These are phyloP conservation scores for Penicillium lividum DNA, from an alignment of 495 filamentous ascomycete genomes.

Conservation along the genomic window DNA sequence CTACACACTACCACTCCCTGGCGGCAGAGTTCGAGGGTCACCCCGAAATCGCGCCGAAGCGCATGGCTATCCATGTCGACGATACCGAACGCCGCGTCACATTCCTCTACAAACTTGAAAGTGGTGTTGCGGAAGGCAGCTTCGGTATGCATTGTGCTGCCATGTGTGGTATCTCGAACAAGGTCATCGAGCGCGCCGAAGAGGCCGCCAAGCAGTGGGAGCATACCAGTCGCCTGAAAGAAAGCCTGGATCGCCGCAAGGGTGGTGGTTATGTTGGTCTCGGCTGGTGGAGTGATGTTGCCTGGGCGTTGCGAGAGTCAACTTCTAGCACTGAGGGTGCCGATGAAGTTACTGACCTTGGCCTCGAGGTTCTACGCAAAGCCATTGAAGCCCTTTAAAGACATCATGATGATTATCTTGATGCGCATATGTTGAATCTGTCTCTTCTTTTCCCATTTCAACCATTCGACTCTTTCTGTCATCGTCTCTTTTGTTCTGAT, in stretches of 20 bases:
- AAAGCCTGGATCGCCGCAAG: conserved; percentile 79
- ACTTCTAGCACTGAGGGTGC: conserved; percentile 43
- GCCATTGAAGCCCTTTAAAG: conserved; percentile 75
- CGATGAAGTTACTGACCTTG: conserved; percentile 44
- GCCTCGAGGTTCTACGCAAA: conserved; percentile 69
- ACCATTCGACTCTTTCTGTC: not conserved
- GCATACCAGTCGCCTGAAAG: conserved; percentile 85
- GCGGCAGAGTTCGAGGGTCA: conserved; percentile 86
- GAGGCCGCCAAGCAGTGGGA: conserved; percentile 92
- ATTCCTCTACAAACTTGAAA: conserved; percentile 93
- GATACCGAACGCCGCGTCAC: conserved; percentile 80
- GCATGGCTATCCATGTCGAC: conserved; percentile 95
- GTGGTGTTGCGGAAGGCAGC: conserved; percentile 93
- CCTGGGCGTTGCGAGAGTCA: conserved; percentile 68
- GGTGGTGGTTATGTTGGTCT: conserved; percentile 77
- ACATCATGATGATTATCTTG: not conserved
- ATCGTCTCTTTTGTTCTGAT: conserved; percentile 4
- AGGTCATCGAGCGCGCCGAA: conserved; percentile 85
- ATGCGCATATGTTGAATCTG: not conserved
- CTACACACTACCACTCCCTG: conserved; percentile 95
- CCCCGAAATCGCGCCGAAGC: conserved; percentile 78
- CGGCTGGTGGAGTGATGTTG: conserved; percentile 89
- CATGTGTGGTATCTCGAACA: conserved; percentile 90
- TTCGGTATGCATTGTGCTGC: conserved; percentile 99
- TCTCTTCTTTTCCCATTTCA: not conserved